Evolutionary conservation across 768 basidiomycete genomes (phyloP), one percentile per base, ranked within the genome.

Genomic region (Tephrocybe sp.): DNA sequence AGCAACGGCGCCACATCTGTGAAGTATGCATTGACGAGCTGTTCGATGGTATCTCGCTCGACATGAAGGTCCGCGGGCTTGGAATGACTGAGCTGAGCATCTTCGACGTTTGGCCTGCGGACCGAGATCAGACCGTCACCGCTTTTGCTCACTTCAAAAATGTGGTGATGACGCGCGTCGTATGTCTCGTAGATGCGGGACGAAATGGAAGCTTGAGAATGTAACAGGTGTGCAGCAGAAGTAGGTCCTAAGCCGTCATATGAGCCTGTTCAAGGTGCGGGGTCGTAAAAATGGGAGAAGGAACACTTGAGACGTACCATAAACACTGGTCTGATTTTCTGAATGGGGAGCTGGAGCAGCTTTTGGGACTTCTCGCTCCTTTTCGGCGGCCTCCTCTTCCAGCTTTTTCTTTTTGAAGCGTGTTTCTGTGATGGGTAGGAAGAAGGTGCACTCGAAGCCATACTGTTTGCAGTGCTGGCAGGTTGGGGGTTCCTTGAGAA

Each of bases 381-480:
- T 69, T 25, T 73, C 73, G 19, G 59, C 56, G 2, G 72, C 68
- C 44, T 88, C 88, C 58, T 90, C 85, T 60, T 93, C 88, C 37
- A 84, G 50, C 57, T 88, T 87, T 72, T 93, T 93, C 75, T 97
- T 97, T 73, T 97, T 97, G 79, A 97, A 99, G 16, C 97, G 86
- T 0, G 97, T 99, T 68, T 98, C 97, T 9, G 95, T 92, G 59
- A 99, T 99, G 33, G 97, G 97, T 11, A 98, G 82, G 75, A 97
- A 95, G 71, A 94, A 97, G 4, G 94, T 97, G 66, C 95, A 97
- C 56, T 95, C 92, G 57, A 94, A 91, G 37, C 82, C 79, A 60
- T 93, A 92, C 63, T 93, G 91, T 62, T 91, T 90, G 78, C 95
- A 98, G 66, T 97, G 94, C 58, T 93, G 88, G 63, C 94, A 97